Evolutionary conservation across 169 alveolate genomes (phyloP), one percentile per base, ranked within the genome.

Genomic region (Toxoplasma gondii): DNA sequence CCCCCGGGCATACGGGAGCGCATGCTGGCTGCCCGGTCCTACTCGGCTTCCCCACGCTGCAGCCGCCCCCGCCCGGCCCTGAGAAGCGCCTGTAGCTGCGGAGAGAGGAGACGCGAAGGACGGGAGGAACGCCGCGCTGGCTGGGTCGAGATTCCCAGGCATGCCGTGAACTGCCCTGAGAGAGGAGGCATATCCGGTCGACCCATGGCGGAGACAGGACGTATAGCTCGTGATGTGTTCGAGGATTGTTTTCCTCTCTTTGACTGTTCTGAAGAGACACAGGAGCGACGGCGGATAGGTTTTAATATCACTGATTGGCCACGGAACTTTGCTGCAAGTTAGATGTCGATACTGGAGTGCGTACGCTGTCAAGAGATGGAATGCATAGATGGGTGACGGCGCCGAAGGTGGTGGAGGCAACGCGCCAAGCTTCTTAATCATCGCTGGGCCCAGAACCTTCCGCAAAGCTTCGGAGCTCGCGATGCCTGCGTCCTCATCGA

Each of bases 281-380:
- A 82, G 58, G 58, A 91, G 74, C 27, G 86, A 82, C 7, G 96
- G 96, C 36, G 88, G 94, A 0, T 78, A 92, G 17, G 96, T 90
- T 31, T 91, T 88, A 67, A 84, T 78, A 31, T 94, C 96, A 5
- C 91, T 82, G 64, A 94, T 80, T 0, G 96, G 96, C 96, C 96
- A 94, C 82, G 90, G 70, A 41, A 91, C 88, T 53, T 94, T 94
- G 69, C 94, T 88, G 90, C 88, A 88, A 17, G 96, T 94, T 24
- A 94, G 88, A 36, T 94, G 96, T 74, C 96, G 88, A 88, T 94
- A 94, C 69, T 94, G 96, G 38, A 94, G 92, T 12, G 95, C 94
- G 54, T 94, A 94, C 39, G 96, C 96, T 43, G 96, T 91, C n/a
- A 88, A 67, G 54, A 88, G 91, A 83, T 92, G 95, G 49, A 91